phyloP scores from a whole-genome alignment of 768 basidiomycete genomes.

The Mycena floridula region DNA sequence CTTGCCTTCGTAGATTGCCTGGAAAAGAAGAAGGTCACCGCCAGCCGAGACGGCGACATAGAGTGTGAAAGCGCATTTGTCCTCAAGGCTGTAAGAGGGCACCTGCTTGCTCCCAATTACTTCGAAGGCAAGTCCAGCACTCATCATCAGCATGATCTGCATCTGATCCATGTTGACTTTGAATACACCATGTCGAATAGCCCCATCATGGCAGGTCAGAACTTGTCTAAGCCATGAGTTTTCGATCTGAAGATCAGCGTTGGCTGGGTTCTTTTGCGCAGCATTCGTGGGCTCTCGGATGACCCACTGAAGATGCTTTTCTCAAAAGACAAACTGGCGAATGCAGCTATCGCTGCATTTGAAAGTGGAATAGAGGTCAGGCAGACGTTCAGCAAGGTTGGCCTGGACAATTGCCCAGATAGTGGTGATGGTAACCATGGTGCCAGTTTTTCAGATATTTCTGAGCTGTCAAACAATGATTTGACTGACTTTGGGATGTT shows the following conservation, averaged over 20 bases:
- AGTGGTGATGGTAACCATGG: not conserved
- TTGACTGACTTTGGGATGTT: not conserved
- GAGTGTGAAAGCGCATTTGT: slow-evolving; percentile 28
- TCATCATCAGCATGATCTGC: not conserved
- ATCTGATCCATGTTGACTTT: not conserved
- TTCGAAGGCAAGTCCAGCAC: slow-evolving; percentile 11
- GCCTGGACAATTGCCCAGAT: not conserved
- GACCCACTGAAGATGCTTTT: not conserved
- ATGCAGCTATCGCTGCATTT: not conserved
- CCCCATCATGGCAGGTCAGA: not conserved
- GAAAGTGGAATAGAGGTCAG: not conserved
- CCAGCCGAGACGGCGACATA: slow-evolving; percentile 16
- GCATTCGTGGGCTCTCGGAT: not conserved
- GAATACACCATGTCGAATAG: not conserved
- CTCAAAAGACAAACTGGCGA: not conserved
- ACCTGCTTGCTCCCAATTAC: slow-evolving; percentile 18
- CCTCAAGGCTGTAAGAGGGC: slow-evolving; percentile 16
- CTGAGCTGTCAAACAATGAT: too few relatives aligned
- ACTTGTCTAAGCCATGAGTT: not conserved
- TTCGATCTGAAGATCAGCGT: not conserved
- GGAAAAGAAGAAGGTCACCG: slow-evolving; percentile 21
- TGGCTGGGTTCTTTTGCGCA: not conserved
- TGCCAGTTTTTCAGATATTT: not conserved
- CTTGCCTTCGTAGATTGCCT: slow-evolving; percentile 21
- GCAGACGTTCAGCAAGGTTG: not conserved